Base-by-base conservation (phyloP, 768 basidiomycete species). In the Clathrus columnatus region DNA sequence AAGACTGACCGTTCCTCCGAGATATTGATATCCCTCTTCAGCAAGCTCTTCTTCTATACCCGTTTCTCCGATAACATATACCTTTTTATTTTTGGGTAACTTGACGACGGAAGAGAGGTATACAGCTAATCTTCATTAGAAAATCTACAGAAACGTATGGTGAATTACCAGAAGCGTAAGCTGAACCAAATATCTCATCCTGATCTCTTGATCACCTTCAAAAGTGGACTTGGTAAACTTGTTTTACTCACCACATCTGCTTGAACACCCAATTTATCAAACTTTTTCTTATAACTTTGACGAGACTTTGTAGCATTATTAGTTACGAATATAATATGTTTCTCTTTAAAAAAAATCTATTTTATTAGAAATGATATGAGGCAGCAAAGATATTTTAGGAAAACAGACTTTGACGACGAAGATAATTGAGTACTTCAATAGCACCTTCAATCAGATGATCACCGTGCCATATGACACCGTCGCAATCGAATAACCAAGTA, bases 181-280 rank as follows among this genome's bases (percentile, higher is more conserved):
- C 95, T 5, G 95, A 98, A 50, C 94, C 91, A 62, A 91, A 97
- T 52, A 98, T 91, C 67, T 98, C 96, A 58, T 96, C 90, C 95
- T 98, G 61, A n/a, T 51, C 43, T 54, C 50, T 23, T 24, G 50
- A 49, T 48, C 21, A 1, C 36, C 43, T 52, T 28, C 51, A 17
- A 29, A 18, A 51, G 42, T 42, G 26, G 20, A 26, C 21, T 49
- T 14, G 57, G 32, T 4, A 14, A 21, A n/a, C n/a, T n/a, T n/a
- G n/a, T n/a, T 20, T 16, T n/a, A 43, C 42, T 29, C 69, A 96
- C 95, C 63, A 87, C 84, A 65, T 84, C 76, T 29, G 84, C 91
- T 66, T 91, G 76, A 30, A 97, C 77, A 41, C 89, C 92, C 51
- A 98, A 79, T 63, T 83, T 76, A 69, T 97, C 91, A 66, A 99